Evolutionary conservation across 129 eudicot species (phyloP).

Genomic region (Oenanthe sinensis): DNA sequence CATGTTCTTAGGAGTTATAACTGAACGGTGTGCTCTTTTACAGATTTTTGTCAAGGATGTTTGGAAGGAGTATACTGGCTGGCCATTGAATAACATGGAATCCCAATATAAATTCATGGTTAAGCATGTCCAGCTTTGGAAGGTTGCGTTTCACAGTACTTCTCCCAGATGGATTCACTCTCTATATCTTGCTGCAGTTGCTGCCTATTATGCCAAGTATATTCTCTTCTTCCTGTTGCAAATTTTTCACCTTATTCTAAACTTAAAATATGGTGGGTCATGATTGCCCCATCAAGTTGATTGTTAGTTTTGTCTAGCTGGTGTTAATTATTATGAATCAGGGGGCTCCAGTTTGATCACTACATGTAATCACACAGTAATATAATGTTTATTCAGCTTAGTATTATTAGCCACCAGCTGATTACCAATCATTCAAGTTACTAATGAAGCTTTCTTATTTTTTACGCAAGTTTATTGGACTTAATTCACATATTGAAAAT

Average conservation of each 20-base stretch:
- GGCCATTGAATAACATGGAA: slow-evolving; percentile 98
- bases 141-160: slow-evolving; percentile 84
- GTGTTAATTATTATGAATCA: slow-evolving; percentile 1
- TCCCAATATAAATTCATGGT: slow-evolving; percentile 94
- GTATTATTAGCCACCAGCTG: background rate
- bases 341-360: slow-evolving; percentile 11
- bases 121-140: slow-evolving; percentile 94
- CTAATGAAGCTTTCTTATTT: background rate
- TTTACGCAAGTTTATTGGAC: background rate
- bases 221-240: slow-evolving; percentile 10
- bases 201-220: slow-evolving; percentile 98
- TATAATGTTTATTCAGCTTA: background rate
- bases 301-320: background rate
- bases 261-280: background rate
- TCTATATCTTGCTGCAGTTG: slow-evolving; percentile 81
- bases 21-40: background rate
- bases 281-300: slow-evolving; percentile 9
- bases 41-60: slow-evolving; percentile 91
- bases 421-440: background rate
- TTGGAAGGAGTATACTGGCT: slow-evolving; percentile 93
- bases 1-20: background rate
- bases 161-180: slow-evolving; percentile 96
- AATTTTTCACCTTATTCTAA: slow-evolving; percentile 2
- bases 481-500: background rate
- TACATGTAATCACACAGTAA: slow-evolving; percentile 1